Percentiles rank a stretch among this genome's conserved stretches.
phyloP scores from a whole-genome alignment of 2,329 filamentous ascomycete genomes.

The Penicillium sp. region DNA sequence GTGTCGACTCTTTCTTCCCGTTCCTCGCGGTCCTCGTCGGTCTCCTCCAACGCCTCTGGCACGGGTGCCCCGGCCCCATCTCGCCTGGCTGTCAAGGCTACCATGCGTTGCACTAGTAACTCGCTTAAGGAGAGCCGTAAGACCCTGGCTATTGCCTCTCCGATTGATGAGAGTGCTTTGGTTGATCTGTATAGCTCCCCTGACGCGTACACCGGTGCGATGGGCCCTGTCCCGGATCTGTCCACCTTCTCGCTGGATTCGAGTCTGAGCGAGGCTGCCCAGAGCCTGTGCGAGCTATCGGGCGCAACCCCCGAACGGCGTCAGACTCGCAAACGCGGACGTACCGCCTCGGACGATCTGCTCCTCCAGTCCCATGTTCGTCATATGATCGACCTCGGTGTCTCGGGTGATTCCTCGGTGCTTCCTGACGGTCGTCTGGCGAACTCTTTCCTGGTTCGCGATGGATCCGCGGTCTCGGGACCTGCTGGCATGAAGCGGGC shows the following conservation, averaged over 20 bases:
- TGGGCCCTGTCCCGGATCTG: constrained; percentile 32
- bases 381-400: constrained; percentile 33
- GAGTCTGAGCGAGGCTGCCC: constrained; percentile 39
- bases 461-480: constrained; percentile 30
- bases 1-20: constrained; percentile 54
- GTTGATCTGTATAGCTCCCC: constrained; percentile 37
- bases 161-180: constrained; percentile 38
- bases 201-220: constrained; percentile 27
- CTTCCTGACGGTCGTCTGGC: constrained; percentile 34
- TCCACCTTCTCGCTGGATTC: constrained; percentile 36
- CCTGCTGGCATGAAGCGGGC: constrained; percentile 41
- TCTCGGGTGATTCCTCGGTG: constrained; percentile 25
- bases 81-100: constrained; percentile 41
- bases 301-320: constrained; percentile 30
- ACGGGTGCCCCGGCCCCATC: constrained; percentile 29
- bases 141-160: constrained; percentile 36
- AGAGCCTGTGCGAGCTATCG: constrained; percentile 43
- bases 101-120: constrained; percentile 40
- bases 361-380: constrained; percentile 40
- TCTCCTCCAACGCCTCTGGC: constrained; percentile 44
- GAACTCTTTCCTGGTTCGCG: constrained; percentile 32
- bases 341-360: constrained; percentile 40
- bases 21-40: constrained; percentile 53
- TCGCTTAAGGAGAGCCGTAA: constrained; percentile 39
- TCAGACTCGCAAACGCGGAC: constrained; percentile 40